Evolutionary conservation across 2,329 filamentous ascomycete species (phyloP).

Genomic region (Cryphonectria radicalis): DNA sequence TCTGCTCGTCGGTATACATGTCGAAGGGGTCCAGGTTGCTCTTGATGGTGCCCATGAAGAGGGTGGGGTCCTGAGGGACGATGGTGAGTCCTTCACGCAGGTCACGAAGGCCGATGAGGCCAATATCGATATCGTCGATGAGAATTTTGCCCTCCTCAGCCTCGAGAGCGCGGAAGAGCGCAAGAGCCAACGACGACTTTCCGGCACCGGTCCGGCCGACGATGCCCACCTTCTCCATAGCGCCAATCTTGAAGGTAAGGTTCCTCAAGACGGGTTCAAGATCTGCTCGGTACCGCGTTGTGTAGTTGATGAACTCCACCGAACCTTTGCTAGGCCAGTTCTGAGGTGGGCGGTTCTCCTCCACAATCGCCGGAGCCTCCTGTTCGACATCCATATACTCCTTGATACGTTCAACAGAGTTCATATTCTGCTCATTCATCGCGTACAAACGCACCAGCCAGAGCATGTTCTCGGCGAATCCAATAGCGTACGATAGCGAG

Average conservation of each 20-base stretch:
- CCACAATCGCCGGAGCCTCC: conserved; percentile 78
- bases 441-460: conserved; percentile 96
- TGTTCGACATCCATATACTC: conserved; percentile 97
- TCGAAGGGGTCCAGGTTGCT: conserved; percentile 93
- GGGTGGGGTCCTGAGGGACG: conserved; percentile 93
- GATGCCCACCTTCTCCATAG: conserved; percentile 92
- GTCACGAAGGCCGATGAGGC: conserved; percentile 88
- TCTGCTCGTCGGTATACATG: conserved; percentile 85
- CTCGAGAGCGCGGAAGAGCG: conserved; percentile 91
- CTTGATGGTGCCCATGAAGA: conserved; percentile 90
- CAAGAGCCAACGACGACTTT: conserved; percentile 92
- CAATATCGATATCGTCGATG: conserved; percentile 90
- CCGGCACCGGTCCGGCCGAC: conserved; percentile 94
- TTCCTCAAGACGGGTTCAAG: conserved; percentile 84
- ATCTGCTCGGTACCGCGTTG: conserved; percentile 85
- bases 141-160: conserved; percentile 87
- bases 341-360: conserved; percentile 74
- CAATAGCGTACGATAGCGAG: conserved; percentile 93
- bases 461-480: conserved; percentile 94
- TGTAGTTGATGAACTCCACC: conserved; percentile 88
- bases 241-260: conserved; percentile 83
- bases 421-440: conserved; percentile 99
- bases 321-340: conserved; percentile 87
- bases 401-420: conserved; percentile 95
- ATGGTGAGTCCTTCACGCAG: conserved; percentile 94